These are phyloP conservation scores for Venturia pyrina DNA, from an alignment of 2,329 filamentous ascomycete species.

Conservation along the genomic window DNA sequence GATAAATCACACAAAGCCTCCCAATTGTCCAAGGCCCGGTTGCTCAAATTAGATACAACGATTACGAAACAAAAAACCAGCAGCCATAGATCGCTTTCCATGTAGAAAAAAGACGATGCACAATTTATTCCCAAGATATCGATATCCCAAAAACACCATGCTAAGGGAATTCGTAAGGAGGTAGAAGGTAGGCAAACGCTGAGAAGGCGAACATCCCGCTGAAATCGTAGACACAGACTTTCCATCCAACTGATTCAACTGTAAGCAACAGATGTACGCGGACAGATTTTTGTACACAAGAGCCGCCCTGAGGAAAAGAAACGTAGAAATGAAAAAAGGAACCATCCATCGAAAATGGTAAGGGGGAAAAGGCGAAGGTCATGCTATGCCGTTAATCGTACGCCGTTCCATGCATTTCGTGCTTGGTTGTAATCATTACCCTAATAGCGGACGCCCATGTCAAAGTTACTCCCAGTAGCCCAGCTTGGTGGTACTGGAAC, in stretches of 20 bases:
- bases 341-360: not conserved
- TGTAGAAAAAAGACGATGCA: not conserved
- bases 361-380: not conserved
- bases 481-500: conserved; percentile 8
- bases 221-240: not conserved
- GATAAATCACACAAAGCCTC: not conserved
- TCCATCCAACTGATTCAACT: not conserved
- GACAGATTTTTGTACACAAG: not conserved
- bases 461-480: not conserved
- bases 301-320: not conserved
- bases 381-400: conserved; percentile 5
- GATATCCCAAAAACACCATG: conserved; percentile 6
- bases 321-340: not conserved
- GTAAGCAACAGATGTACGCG: not conserved
- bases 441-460: not conserved
- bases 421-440: not conserved
- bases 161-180: conserved; percentile 1
- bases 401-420: not conserved
- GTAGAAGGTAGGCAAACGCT: not conserved
- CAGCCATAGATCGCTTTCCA: not conserved
- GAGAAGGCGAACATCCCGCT: not conserved
- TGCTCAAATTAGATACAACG: not conserved
- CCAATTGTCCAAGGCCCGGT: not conserved
- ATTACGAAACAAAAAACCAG: not conserved
- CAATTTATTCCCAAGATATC: not conserved